phyloP scores from a whole-genome alignment of 129 eudicot species.

The Solidago caesia region DNA sequence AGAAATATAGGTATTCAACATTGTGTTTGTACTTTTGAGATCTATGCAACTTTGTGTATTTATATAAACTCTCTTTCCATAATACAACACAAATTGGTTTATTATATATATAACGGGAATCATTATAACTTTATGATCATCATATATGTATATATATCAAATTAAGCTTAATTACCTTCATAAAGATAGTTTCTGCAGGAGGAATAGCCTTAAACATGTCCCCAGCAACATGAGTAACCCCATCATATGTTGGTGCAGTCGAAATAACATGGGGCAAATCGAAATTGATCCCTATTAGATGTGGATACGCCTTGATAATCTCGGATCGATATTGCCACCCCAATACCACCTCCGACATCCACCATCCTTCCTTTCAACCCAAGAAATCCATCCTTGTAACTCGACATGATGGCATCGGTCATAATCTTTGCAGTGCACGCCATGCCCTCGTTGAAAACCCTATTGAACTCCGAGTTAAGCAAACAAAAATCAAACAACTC shows the following conservation, averaged over 20 bases:
- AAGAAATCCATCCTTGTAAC: conserved; percentile 15
- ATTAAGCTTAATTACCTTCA: conserved; percentile 29
- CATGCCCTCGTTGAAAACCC: conserved; percentile 31
- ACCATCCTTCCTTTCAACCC: conserved; percentile 23
- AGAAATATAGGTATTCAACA: no score
- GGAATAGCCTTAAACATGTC: conserved; percentile 29
- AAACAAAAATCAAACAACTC: conserved; percentile 23
- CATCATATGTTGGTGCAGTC: background rate
- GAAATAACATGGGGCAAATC: background rate
- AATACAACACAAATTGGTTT: no score
- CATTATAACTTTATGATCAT: no score
- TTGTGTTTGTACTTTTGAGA: no score
- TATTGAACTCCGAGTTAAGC: conserved; percentile 12
- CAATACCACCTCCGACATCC: conserved; percentile 40
- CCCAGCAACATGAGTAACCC: background rate
- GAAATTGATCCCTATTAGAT: conserved; percentile 34
- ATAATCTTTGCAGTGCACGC: conserved; percentile 23
- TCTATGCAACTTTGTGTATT: no score
- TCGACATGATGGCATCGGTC: background rate
- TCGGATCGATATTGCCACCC: conserved; percentile 18
- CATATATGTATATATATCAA: no score
- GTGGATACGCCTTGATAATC: conserved; percentile 32
- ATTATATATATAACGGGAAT: no score
- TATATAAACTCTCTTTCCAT: no score
- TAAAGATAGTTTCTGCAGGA: conserved; percentile 22